A percentile compares a stretch with the other conserved stretches of the same genome.
phyloP scores from a whole-genome alignment of 306 rosid genomes.

The Trichosanthes cucumerina region DNA sequence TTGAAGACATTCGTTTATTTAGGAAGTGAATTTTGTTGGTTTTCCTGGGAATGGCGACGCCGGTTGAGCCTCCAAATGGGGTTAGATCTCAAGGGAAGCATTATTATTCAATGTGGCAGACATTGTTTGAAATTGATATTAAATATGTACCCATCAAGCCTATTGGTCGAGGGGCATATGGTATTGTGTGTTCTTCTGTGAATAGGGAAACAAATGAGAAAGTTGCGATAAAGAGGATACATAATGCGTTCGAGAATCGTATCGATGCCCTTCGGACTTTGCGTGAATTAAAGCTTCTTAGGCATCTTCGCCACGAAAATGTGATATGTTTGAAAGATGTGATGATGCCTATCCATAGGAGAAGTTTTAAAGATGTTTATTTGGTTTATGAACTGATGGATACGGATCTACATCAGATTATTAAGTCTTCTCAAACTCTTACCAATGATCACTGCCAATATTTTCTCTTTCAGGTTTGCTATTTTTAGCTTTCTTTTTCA shows the following conservation, averaged over 20 bases:
- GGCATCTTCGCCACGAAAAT: conserved; percentile 72
- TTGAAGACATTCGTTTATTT: neutral
- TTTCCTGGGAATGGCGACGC: conserved; percentile 65
- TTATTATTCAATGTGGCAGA: conserved; percentile 86
- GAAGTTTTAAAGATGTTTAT: conserved; percentile 76
- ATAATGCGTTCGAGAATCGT: conserved; percentile 74
- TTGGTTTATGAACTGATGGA: conserved; percentile 94
- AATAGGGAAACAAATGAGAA: conserved; percentile 70
- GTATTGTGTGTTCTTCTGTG: conserved; percentile 81
- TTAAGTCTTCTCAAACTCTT: conserved; percentile 75
- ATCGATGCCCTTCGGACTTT: conserved; percentile 76
- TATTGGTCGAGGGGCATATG: conserved; percentile 85
- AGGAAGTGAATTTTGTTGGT: neutral
- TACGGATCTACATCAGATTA: conserved; percentile 90
- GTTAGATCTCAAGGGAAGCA: conserved; percentile 57
- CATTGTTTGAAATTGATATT: conserved; percentile 78
- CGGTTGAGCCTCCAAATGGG: conserved; percentile 91
- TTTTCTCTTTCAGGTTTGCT: conserved; percentile 78
- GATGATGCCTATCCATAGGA: conserved; percentile 71
- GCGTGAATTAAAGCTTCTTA: conserved; percentile 81
- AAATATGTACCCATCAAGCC: conserved; percentile 92
- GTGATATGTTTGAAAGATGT: conserved; percentile 86
- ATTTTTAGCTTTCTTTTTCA: neutral
- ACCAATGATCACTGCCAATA: conserved; percentile 85
- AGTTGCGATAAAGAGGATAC: conserved; percentile 83